phyloP scores from a whole-genome alignment of 148 eudicot species.

The Chenopodium formosanum region DNA sequence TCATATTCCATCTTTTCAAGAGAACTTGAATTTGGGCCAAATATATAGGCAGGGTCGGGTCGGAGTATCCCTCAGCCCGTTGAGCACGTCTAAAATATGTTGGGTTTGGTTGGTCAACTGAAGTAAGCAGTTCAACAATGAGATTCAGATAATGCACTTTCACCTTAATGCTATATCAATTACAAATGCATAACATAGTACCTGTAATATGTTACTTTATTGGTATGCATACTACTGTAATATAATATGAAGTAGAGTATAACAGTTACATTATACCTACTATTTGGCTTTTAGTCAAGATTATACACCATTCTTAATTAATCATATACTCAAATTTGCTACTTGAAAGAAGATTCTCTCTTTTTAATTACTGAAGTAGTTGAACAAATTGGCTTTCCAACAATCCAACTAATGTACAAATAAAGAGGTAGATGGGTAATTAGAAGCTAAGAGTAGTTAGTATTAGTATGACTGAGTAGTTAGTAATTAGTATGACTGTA shows the following conservation, averaged over 20 bases:
- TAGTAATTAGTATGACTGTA: too few relatives aligned
- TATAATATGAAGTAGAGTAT: background rate
- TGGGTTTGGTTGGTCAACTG: conserved; percentile 24
- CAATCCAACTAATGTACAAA: background rate
- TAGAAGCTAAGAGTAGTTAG: background rate
- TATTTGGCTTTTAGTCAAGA: background rate
- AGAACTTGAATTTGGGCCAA: too few relatives aligned
- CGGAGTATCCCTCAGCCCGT: too few relatives aligned
- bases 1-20: too few relatives aligned
- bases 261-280: conserved; percentile 27
- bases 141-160: background rate
- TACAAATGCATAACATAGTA: background rate
- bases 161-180: background rate
- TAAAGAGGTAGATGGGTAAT: background rate
- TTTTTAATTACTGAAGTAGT: conserved; percentile 8
- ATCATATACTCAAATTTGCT: too few relatives aligned
- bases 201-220: background rate
- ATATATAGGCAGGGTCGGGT: too few relatives aligned
- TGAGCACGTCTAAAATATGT: too few relatives aligned
- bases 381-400: conserved; percentile 16
- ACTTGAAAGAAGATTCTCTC: background rate
- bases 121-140: conserved; percentile 12
- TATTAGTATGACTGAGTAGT: too few relatives aligned
- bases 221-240: background rate
- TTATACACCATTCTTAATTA: background rate